Conservation (phyloP, 805 yeast species). For the Wilhelminamyces savonicus region DNA sequence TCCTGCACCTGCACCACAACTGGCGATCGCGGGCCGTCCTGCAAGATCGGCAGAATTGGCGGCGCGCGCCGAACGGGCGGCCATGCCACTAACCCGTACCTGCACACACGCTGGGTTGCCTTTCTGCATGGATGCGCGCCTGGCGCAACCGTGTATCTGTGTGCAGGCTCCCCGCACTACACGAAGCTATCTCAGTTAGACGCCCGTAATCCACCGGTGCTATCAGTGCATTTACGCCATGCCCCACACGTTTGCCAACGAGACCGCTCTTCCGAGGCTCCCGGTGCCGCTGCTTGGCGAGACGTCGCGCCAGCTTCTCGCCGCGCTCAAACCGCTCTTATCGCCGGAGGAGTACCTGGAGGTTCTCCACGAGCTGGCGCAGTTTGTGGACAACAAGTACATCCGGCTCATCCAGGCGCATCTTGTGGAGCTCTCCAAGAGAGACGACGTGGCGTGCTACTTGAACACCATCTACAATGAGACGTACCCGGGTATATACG, state of each 20-base stretch:
- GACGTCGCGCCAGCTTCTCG: conserved; percentile 47
- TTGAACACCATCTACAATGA: conserved; percentile 48
- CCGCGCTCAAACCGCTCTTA: conserved; percentile 55
- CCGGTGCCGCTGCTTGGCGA: conserved; percentile 55
- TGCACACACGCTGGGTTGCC: no score
- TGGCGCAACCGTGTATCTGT: no score
- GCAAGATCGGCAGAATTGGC: no score
- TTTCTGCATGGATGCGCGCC: no score
- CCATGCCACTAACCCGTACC: no score
- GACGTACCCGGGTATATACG: conserved; percentile 52
- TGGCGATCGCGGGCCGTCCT: no score
- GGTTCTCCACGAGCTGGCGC: conserved; percentile 37
- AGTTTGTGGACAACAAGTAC: conserved; percentile 38
- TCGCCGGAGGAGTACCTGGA: conserved; percentile 44
- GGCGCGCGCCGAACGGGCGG: no score
- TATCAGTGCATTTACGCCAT: no score
- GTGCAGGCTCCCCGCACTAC: no score
- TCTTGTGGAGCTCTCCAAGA: conserved; percentile 38
- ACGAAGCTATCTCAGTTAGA: no score
- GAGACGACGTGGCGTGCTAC: conserved; percentile 41
- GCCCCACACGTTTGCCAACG: conserved; percentile 40
- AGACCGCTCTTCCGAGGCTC: conserved; percentile 43
- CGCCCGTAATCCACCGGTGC: no score
- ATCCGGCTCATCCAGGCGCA: conserved; percentile 49
- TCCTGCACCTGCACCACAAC: no score